These are phyloP conservation scores for Letharia lupina DNA, from an alignment of 495 filamentous ascomycete species.

Conservation along the genomic window DNA sequence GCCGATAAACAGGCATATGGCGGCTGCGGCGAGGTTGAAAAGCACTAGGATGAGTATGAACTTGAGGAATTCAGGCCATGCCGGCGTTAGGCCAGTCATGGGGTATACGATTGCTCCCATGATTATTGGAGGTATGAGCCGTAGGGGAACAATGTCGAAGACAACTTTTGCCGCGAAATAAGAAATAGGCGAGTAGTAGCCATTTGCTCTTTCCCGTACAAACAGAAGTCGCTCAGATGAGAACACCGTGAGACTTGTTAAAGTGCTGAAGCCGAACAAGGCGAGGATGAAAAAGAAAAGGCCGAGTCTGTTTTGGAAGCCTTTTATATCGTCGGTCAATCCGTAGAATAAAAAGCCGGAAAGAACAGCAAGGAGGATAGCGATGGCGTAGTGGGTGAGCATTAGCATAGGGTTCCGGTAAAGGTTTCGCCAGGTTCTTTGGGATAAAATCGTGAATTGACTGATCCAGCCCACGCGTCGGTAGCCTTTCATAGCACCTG, in stretches of 20 bases:
- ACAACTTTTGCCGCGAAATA: conserved; percentile 92
- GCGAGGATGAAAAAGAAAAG: conserved; percentile 97
- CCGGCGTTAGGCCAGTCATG: conserved; percentile 89
- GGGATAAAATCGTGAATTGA: conserved; percentile 84
- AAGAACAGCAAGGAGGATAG: conserved; percentile 87
- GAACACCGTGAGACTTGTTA: conserved; percentile 91
- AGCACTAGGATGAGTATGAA: conserved; percentile 89
- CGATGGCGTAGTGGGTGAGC: conserved; percentile 98
- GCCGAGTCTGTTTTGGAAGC: conserved; percentile 97
- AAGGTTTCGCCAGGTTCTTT: conserved; percentile 91
- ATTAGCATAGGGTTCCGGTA: conserved; percentile 98
- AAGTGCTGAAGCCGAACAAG: conserved; percentile 91
- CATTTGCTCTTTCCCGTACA: conserved; percentile 89
- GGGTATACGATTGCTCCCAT: conserved; percentile 97
- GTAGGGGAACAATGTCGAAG: conserved; percentile 89
- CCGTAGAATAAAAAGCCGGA: conserved; percentile 96
- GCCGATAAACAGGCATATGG: conserved; percentile 91
- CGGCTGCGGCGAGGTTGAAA: conserved; percentile 90
- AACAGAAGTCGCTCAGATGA: conserved; percentile 87
- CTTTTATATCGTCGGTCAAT: conserved; percentile 86
- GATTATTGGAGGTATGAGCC: conserved; percentile 90
- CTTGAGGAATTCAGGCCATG: conserved; percentile 75
- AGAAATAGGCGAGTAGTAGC: conserved; percentile 95
- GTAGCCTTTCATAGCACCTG: conserved; percentile 64
- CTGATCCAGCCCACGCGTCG: conserved; percentile 64